Evolutionary conservation across 306 rosid species (phyloP).

Genomic region (Abrus precatorius): DNA sequence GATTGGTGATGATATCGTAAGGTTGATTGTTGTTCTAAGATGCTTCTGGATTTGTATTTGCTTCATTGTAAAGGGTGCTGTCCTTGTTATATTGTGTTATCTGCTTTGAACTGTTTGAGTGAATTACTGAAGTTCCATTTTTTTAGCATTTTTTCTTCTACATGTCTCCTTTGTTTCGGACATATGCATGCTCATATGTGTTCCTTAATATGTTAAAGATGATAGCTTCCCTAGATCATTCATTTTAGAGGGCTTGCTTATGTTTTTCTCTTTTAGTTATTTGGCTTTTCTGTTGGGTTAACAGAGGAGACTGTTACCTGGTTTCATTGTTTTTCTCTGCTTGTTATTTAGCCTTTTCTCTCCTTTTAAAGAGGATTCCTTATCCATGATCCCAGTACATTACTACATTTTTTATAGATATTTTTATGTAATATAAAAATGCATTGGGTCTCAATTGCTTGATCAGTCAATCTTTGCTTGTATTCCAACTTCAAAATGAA

Average conservation of each 20-base stretch:
- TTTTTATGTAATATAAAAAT: not conserved
- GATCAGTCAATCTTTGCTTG: constrained; percentile 21
- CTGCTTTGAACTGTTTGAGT: constrained; percentile 38
- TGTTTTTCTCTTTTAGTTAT: constrained; percentile 22
- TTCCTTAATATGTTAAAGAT: constrained; percentile 27
- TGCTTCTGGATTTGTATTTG: constrained; percentile 37
- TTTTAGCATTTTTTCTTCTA: not conserved
- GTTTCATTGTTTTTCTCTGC: not conserved
- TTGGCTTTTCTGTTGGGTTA: too few relatives aligned
- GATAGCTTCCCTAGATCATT: constrained; percentile 39
- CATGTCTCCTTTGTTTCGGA: constrained; percentile 16
- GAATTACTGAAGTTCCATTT: constrained; percentile 17
- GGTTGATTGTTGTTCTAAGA: constrained; percentile 67
- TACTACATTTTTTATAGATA: constrained; percentile 1
- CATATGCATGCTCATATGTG: constrained; percentile 32
- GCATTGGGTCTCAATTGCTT: constrained; percentile 7
- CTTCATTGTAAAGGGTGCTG: constrained; percentile 38
- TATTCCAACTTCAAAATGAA: constrained; percentile 28
- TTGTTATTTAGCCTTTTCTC: not conserved
- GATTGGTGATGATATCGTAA: constrained; percentile 98
- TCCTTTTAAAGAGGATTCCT: constrained; percentile 12
- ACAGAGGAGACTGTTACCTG: too few relatives aligned
- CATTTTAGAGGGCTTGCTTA: not conserved
- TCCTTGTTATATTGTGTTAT: constrained; percentile 18
- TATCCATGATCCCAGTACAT: constrained; percentile 9